phyloP scores from a whole-genome alignment of 495 filamentous ascomycete species.

The Amphirosellinia nigrospora region DNA sequence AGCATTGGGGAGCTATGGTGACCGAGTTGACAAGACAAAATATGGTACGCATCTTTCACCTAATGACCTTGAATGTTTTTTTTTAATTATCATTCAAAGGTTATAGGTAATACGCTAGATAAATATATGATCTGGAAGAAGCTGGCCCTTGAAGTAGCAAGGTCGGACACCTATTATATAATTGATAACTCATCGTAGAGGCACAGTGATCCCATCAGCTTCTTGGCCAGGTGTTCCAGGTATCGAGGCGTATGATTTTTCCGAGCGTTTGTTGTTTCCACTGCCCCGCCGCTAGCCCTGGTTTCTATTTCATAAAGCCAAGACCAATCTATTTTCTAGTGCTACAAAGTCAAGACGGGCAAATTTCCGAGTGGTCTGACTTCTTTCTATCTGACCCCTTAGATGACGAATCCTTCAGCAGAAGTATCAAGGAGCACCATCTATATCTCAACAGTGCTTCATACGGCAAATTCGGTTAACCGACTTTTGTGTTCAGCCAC shows the following conservation, averaged over 20 bases:
- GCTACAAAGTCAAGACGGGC: not conserved
- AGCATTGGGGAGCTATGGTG: not conserved
- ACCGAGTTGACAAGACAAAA: not conserved
- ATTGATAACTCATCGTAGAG: not conserved
- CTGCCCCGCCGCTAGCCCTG: not conserved
- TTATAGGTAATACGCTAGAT: not conserved
- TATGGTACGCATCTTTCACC: not conserved
- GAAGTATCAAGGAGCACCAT: not conserved
- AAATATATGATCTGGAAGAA: not conserved
- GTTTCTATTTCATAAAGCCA: not conserved
- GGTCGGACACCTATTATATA: not conserved
- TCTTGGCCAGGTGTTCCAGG: not conserved
- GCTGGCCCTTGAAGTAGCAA: not conserved
- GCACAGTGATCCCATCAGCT: not conserved
- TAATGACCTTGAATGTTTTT: not conserved
- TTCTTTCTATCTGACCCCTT: not conserved
- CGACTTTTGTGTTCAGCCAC: not conserved
- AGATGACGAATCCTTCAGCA: not conserved
- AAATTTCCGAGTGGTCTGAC: not conserved
- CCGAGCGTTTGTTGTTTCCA: not conserved
- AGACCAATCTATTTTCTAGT: conserved; percentile 2
- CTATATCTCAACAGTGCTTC: not conserved
- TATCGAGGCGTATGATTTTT: not conserved
- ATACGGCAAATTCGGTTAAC: not conserved
- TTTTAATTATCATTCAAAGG: not conserved